Conservation (phyloP, 129 eudicot genomes). For the Centaurea solstitialis region DNA sequence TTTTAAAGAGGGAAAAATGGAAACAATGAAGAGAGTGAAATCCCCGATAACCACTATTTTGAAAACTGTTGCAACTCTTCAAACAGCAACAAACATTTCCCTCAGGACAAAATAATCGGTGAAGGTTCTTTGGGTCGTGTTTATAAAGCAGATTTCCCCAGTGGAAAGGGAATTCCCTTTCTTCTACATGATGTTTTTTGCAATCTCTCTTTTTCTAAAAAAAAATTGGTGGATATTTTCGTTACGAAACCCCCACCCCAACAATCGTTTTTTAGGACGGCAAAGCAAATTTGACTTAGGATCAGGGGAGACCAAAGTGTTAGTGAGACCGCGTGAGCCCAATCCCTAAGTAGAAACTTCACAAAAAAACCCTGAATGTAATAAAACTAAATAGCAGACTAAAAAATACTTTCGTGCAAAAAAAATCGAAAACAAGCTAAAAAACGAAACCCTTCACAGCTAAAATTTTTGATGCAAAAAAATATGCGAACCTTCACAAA, state of each 20-base stretch:
- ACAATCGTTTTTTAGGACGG: not conserved
- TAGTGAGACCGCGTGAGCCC: too few species aligned
- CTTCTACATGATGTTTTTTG: not conserved
- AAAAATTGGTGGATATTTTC: not conserved
- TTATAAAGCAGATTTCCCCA: constrained; percentile 92
- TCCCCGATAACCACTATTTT: constrained; percentile 85
- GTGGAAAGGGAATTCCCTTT: constrained; percentile 73
- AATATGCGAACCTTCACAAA: too few species aligned
- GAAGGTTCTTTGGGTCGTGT: constrained; percentile 99
- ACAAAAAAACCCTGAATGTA: too few species aligned
- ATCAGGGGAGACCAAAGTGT: not conserved
- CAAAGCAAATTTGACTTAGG: not conserved
- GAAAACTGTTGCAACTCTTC: constrained; percentile 92
- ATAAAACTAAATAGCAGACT: too few species aligned
- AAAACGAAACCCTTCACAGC: too few species aligned
- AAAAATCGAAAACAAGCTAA: too few species aligned
- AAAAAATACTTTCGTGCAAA: too few species aligned
- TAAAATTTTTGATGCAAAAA: too few species aligned
- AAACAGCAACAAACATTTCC: constrained; percentile 94
- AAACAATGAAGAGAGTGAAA: constrained; percentile 67
- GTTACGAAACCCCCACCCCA: not conserved
- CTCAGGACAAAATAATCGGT: constrained; percentile 90
- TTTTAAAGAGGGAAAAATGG: constrained; percentile 75
- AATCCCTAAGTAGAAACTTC: too few species aligned
- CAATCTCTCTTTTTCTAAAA: not conserved